A percentile compares a stretch with the other conserved stretches of the same genome.
These are phyloP conservation scores for Colletotrichum sp. DNA, from an alignment of 2,329 filamentous ascomycete genomes.

Conservation along the genomic window DNA sequence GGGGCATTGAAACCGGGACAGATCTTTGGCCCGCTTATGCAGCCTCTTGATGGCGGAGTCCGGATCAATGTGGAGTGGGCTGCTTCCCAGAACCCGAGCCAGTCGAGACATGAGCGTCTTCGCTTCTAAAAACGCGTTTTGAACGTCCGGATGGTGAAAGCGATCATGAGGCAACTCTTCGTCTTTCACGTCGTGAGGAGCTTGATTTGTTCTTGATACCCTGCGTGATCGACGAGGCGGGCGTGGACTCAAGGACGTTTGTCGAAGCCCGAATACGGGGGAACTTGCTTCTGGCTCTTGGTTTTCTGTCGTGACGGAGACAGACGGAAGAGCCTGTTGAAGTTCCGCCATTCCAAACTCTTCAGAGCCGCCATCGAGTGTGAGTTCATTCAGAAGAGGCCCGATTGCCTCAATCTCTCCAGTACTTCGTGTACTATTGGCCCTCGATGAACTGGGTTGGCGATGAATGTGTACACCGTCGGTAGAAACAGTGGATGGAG, in stretches of 20 bases:
- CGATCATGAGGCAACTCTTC: conserved; percentile 38
- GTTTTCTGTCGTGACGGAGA: neutral
- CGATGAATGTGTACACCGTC: neutral
- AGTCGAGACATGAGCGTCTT: conserved; percentile 35
- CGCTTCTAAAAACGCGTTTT: conserved; percentile 36
- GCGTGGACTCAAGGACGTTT: neutral
- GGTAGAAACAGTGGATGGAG: neutral
- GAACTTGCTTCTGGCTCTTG: neutral
- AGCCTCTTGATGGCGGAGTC: conserved; percentile 44
- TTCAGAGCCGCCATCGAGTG: neutral
- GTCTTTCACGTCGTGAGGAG: conserved; percentile 26
- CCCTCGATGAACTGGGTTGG: neutral
- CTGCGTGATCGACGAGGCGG: neutral
- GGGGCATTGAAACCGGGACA: conserved; percentile 42
- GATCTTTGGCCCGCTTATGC: conserved; percentile 30
- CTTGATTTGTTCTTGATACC: neutral
- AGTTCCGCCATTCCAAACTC: neutral
- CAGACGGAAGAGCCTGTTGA: neutral
- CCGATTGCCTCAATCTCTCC: neutral
- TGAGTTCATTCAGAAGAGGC: neutral
- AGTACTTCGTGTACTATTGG: neutral
- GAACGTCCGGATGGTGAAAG: conserved; percentile 40
- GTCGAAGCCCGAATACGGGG: neutral
- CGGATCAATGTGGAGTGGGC: conserved; percentile 35
- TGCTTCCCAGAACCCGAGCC: conserved; percentile 35